Evolutionary conservation across 768 basidiomycete species (phyloP).

Genomic region (Xerocomellus amylosporus): DNA sequence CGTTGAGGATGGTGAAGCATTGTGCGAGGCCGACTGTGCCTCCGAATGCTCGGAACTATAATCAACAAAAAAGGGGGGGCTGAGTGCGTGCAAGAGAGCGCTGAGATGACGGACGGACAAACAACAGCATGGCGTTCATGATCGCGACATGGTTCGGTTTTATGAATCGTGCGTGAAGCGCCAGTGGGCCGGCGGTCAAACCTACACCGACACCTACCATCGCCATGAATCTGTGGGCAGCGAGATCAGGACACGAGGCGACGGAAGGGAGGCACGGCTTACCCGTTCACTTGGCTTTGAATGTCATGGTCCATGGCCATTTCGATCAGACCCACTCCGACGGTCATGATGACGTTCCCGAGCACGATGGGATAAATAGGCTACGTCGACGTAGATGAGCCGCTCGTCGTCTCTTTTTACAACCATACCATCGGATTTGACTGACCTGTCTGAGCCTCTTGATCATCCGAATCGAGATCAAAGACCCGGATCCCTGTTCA

Average conservation of each 20-base stretch:
- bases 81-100: neutral
- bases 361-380: conserved; percentile 42
- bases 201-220: conserved; percentile 46
- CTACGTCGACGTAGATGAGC: conserved; percentile 18
- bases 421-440: neutral
- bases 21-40: conserved; percentile 55
- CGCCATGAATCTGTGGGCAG: conserved; percentile 38
- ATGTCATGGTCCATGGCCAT: conserved; percentile 40
- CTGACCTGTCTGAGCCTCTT: conserved; percentile 37
- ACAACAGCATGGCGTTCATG: conserved; percentile 43
- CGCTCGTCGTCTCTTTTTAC: neutral
- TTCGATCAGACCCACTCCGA: conserved; percentile 44
- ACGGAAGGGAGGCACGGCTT: neutral
- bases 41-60: conserved; percentile 47
- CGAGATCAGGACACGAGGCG: neutral
- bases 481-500: conserved; percentile 38
- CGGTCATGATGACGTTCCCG: conserved; percentile 36
- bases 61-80: neutral
- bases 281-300: conserved; percentile 37
- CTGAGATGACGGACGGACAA: conserved; percentile 33
- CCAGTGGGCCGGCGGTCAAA: conserved; percentile 37
- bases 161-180: conserved; percentile 46
- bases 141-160: conserved; percentile 42
- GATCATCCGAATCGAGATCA: conserved; percentile 36
- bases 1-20: conserved; percentile 46